Base-by-base conservation (phyloP, 176 grass and related monocot species). In the Rhynchospora pubera region DNA sequence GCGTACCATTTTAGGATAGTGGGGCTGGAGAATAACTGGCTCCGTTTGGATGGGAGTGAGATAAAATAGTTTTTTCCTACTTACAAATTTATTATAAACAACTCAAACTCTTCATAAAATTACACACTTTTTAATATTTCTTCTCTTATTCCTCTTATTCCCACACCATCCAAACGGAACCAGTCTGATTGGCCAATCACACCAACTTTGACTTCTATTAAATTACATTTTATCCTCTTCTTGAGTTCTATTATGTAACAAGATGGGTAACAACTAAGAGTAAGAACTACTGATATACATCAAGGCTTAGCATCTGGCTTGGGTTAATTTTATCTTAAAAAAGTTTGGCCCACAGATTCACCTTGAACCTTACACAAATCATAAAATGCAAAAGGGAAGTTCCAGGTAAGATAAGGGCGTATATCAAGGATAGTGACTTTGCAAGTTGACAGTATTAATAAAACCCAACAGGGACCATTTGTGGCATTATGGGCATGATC, bases 401-500 rank as follows among this genome's bases (percentile, higher is more conserved):
- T 77, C 12, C 13, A 77, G 50, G 50, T 56, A 55, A 56, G 72
- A 77, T 53, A 34, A 77, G 48, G 6, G 23, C 50, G 72, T 18
- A 77, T 56, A 30, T 77, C 1, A 14, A 34, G 23, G 72, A 77
- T 77, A 56, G 50, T 18, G 50, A 77, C 24, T 16, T 39, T 77
- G 72, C 24, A 56, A 77, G 72, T 26, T 9, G 47, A 22, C 30
- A 77, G 18, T 77, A 24, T 34, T 34, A 77, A 77, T 56, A 22
- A 77, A 56, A 30, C 55, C 13, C 32, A 52, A 64, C 6, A 24
- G 79, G 79, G 79, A 52, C 61, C 79, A 82, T 82, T 66, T 82
- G 79, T 66, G 60, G 39, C 45, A 66, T 82, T 47, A 82, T 82
- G 79, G 79, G 58, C 61, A 28, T 64, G 11, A 82, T 66, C 79